Evolutionary conservation across 805 yeast species (phyloP), one percentile per base, ranked within the genome.

Genomic region (Starmerella vitae): DNA sequence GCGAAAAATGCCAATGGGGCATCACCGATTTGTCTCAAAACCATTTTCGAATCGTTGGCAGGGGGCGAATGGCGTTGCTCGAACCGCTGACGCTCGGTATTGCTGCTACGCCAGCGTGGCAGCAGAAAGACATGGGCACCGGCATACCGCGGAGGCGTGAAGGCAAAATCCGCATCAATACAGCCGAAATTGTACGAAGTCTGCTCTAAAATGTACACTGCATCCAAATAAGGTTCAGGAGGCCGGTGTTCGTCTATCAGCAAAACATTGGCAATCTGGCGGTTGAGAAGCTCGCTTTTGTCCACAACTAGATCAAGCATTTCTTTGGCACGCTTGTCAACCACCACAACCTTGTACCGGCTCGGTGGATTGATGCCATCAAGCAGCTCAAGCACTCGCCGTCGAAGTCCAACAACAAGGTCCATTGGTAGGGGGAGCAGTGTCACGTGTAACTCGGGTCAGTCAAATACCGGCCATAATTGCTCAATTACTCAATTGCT

Each of bases 131-230:
- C 68, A 55, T 80, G 77, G 1, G 86, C 86, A 30, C 67, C 70
- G 39, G 73, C 73, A 60, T 86, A 91, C 41, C 93, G 69, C n/a
- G 71, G 64, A 1, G 88, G 79, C 17, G 65, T 63, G 8, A 71
- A 68, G 4, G 69, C 58, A 47, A 69, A 80, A 58, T 91, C 98
- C 0, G 86, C 76, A 34, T 74, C 59, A 17, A 91, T 66, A 59
- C 97, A 86, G 41, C 76, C 78, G 42, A 84, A 61, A 28, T 78
- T 72, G 60, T 71, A 83, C 26, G 62, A 59, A 4, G 74, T 60
- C 1, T 93, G 85, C 36, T 79, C 81, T 14, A 84, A 59, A 20
- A 91, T 61, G 58, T 91, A 91, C 8, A 91, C 63, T 5, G 85
- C 96, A 48, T 79, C 88, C 33, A 82, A 66, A 15, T 76, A 73